A percentile compares a stretch with the other conserved stretches of the same genome.
These are phyloP conservation scores for Oehlia diaphana DNA, from an alignment of 192 early-diverging fungal genomes.

Conservation along the genomic window DNA sequence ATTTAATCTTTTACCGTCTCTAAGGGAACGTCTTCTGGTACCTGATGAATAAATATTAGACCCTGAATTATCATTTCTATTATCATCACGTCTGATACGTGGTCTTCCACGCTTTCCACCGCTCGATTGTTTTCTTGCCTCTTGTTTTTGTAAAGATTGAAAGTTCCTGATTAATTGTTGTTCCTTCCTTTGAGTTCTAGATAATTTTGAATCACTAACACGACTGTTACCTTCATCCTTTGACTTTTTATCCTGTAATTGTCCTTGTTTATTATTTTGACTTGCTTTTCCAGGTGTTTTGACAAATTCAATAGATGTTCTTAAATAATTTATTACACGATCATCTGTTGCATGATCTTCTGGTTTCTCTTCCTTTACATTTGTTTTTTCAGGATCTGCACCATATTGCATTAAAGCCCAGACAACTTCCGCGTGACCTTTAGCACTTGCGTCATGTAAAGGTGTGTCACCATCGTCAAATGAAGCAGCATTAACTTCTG, in stretches of 20 bases:
- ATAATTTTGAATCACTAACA: background rate
- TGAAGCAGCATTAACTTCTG: conserved; percentile 56
- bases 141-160: background rate
- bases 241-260: background rate
- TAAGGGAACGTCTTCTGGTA: background rate
- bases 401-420: conserved; percentile 46
- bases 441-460: conserved; percentile 65
- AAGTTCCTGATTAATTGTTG: background rate
- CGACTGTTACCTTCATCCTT: background rate
- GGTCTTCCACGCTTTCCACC: background rate
- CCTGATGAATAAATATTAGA: background rate
- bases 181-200: background rate
- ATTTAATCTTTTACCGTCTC: conserved; percentile 6
- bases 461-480: conserved; percentile 58
- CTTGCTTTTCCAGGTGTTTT: background rate
- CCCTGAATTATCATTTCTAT: background rate
- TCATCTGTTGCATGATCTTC: conserved; percentile 45
- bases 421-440: conserved; percentile 52
- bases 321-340: background rate
- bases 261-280: conserved; percentile 14
- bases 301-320: background rate
- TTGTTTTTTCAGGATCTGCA: conserved; percentile 46
- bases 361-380: conserved; percentile 56
- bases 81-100: conserved; percentile 1
- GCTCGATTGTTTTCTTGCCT: background rate